phyloP scores from a whole-genome alignment of 2,329 filamentous ascomycete species.

The Remersonia thermophila region DNA sequence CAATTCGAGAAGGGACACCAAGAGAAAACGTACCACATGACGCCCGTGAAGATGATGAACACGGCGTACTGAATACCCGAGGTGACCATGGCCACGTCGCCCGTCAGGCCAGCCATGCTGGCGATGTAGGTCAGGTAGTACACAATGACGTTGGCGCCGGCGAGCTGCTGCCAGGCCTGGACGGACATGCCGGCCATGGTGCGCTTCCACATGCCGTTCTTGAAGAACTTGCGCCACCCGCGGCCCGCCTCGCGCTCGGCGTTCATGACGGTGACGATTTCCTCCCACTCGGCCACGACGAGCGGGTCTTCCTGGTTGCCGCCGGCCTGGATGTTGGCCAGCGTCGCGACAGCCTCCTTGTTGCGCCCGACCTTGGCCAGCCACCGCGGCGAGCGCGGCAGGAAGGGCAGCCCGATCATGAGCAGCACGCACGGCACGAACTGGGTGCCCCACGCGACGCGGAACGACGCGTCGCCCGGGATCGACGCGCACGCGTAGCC shows the following conservation, averaged over 20 bases:
- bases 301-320: constrained; percentile 41
- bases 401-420: constrained; percentile 45
- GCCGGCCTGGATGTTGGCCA: constrained; percentile 44
- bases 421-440: constrained; percentile 48
- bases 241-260: constrained; percentile 24
- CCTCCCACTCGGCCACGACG: constrained; percentile 45
- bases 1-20: background rate
- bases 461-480: constrained; percentile 43
- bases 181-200: constrained; percentile 43
- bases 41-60: constrained; percentile 32
- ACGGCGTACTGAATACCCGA: constrained; percentile 35
- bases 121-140: constrained; percentile 52
- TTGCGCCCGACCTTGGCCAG: constrained; percentile 49
- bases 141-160: constrained; percentile 12
- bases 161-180: constrained; percentile 38
- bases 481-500: constrained; percentile 53
- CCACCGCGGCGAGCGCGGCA: constrained; percentile 52
- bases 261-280: constrained; percentile 32
- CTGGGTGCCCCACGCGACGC: constrained; percentile 53
- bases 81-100: constrained; percentile 32
- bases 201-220: constrained; percentile 44
- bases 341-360: constrained; percentile 38
- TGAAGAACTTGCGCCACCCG: constrained; percentile 27
- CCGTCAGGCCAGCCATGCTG: constrained; percentile 42
- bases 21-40: constrained; percentile 23